Conservation (phyloP, 495 filamentous ascomycete genomes). For the Gamarada debralockiae region DNA sequence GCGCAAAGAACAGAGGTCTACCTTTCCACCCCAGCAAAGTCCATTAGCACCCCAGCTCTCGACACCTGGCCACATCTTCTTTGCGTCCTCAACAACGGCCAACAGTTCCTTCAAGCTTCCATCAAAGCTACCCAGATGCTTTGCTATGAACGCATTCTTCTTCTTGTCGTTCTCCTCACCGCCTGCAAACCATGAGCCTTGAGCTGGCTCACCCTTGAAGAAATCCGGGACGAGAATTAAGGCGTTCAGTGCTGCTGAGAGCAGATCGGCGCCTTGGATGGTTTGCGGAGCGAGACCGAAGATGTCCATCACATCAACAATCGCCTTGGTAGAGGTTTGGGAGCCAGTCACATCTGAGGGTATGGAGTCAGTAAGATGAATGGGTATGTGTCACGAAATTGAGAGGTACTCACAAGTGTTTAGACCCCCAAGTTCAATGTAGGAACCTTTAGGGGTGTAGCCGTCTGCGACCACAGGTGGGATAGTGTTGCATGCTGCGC, state of each 20-base stretch:
- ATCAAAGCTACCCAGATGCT: background rate
- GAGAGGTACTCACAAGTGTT: slow-evolving; percentile 39
- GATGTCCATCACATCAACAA: slow-evolving; percentile 50
- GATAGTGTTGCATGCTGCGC: slow-evolving; percentile 46
- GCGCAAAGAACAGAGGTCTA: background rate
- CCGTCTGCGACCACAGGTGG: slow-evolving; percentile 41
- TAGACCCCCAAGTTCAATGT: slow-evolving; percentile 30
- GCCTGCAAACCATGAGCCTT: background rate
- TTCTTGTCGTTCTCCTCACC: background rate
- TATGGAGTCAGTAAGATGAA: background rate
- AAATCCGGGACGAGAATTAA: slow-evolving; percentile 44
- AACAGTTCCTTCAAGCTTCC: background rate
- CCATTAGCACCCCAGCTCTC: slow-evolving; percentile 37
- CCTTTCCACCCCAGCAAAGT: slow-evolving; percentile 41
- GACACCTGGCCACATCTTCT: background rate
- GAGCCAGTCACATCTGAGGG: background rate
- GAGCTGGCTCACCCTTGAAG: slow-evolving; percentile 30
- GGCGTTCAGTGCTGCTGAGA: slow-evolving; percentile 33
- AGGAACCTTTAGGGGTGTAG: slow-evolving; percentile 41
- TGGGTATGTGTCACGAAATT: background rate
- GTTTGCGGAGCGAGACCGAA: slow-evolving; percentile 48
- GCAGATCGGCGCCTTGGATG: slow-evolving; percentile 48
- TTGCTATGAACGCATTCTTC: background rate
- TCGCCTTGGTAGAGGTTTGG: slow-evolving; percentile 28
- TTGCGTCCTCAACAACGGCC: background rate